Percentiles rank a stretch among this genome's conserved stretches.
Evolutionary conservation across 331 rosid genomes (phyloP).

Genomic region (Acacia pycnantha): DNA sequence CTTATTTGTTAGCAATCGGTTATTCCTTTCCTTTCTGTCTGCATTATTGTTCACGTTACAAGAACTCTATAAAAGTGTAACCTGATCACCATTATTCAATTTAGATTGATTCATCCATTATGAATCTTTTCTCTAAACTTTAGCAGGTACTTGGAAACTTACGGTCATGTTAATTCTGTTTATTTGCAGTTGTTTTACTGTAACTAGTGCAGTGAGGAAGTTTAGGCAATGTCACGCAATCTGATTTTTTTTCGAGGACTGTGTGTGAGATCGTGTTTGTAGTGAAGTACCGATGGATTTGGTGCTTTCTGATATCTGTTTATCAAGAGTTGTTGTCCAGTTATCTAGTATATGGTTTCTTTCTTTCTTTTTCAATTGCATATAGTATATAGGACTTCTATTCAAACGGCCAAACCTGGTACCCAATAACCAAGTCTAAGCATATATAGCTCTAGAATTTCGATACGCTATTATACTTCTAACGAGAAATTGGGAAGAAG

Average conservation of each 20-base stretch:
- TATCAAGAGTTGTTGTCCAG: neutral
- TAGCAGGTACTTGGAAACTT: slow-evolving; percentile 48
- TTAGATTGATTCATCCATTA: no score
- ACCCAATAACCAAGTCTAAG: neutral
- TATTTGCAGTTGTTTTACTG: neutral
- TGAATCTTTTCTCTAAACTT: no score
- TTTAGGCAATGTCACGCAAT: neutral
- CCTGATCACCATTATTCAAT: no score
- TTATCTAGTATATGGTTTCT: neutral
- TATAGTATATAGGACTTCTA: neutral
- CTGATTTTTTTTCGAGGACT: neutral
- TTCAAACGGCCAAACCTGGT: neutral
- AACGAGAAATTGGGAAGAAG: neutral
- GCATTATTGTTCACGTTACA: no score
- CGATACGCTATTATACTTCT: neutral
- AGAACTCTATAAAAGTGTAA: no score
- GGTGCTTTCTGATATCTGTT: neutral
- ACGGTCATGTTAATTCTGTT: neutral
- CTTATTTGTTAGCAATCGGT: no score
- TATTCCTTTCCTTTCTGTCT: no score
- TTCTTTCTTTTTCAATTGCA: neutral
- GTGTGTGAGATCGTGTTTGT: slow-evolving; percentile 11
- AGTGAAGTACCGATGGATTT: neutral
- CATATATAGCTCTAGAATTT: neutral
- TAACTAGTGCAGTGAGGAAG: neutral